Conservation (phyloP, 176 grass and related monocot genomes). For the Aegilops sharonensis region DNA sequence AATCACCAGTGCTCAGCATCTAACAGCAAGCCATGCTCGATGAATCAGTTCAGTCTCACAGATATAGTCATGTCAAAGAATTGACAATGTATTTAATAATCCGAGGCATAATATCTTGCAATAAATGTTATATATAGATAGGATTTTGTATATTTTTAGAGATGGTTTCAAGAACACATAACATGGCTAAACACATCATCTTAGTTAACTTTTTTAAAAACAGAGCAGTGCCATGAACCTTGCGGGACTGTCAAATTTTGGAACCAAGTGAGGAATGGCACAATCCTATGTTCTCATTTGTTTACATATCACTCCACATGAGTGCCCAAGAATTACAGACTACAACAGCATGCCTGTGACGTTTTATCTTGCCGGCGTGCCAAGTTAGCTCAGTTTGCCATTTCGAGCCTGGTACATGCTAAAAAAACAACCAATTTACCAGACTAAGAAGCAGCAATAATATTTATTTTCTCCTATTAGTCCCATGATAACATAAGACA, state of each 20-base stretch:
- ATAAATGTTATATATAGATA: background rate
- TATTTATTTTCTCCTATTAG: background rate
- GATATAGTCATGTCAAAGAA: background rate
- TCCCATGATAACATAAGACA: background rate
- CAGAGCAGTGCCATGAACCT: conserved; percentile 15
- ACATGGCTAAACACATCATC: background rate
- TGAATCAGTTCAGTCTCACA: background rate
- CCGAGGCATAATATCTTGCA: background rate
- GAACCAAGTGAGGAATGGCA: background rate
- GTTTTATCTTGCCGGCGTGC: background rate
- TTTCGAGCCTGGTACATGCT: background rate
- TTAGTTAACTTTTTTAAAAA: background rate
- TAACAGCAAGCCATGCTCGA: background rate
- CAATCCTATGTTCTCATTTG: background rate
- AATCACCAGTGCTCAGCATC: background rate
- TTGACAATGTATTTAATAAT: background rate
- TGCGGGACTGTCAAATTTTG: background rate
- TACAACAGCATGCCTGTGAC: background rate
- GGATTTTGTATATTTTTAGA: conserved; percentile 2
- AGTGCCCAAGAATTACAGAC: background rate
- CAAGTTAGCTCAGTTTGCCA: background rate
- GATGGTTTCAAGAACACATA: background rate
- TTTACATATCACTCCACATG: background rate
- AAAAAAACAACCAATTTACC: background rate
- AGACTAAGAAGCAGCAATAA: background rate